phyloP scores from a whole-genome alignment of 2,329 filamentous ascomycete species.

The Arthrocladium fulminans region DNA sequence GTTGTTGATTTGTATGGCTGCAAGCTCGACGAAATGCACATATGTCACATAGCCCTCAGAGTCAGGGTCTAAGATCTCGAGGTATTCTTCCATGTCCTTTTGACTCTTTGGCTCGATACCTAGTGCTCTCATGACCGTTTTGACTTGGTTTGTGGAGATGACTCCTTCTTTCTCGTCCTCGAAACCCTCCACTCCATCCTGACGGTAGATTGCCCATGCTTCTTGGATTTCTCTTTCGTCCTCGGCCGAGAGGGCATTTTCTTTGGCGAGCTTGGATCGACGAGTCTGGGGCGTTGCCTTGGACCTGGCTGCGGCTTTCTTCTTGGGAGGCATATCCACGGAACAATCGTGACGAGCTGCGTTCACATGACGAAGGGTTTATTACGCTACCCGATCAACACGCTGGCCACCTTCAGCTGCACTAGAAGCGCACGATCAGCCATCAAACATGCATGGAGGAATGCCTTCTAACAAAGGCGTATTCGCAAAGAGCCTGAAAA shows the following conservation, averaged over 20 bases:
- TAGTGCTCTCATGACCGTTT: constrained; percentile 69
- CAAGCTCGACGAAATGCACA: constrained; percentile 74
- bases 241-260: constrained; percentile 73
- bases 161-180: constrained; percentile 64
- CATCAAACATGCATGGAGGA: too few relatives aligned
- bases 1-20: constrained; percentile 71
- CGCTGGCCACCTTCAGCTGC: too few relatives aligned
- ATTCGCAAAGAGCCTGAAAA: background rate
- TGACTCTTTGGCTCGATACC: constrained; percentile 58
- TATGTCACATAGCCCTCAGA: constrained; percentile 69
- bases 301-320: constrained; percentile 7
- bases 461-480: background rate
- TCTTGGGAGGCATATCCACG: constrained; percentile 3
- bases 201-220: constrained; percentile 72
- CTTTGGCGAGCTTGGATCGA: constrained; percentile 82
- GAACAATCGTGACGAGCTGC: background rate
- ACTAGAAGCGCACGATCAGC: too few relatives aligned
- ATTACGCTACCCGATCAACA: too few relatives aligned
- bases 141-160: constrained; percentile 58
- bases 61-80: constrained; percentile 75
- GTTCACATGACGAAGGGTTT: background rate
- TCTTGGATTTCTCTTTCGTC: constrained; percentile 88
- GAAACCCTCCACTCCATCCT: constrained; percentile 45
- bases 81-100: constrained; percentile 63
- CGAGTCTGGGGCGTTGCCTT: constrained; percentile 40